Evolutionary conservation across 2,329 filamentous ascomycete species (phyloP).

Genomic region (Colletotrichum endophyticum): DNA sequence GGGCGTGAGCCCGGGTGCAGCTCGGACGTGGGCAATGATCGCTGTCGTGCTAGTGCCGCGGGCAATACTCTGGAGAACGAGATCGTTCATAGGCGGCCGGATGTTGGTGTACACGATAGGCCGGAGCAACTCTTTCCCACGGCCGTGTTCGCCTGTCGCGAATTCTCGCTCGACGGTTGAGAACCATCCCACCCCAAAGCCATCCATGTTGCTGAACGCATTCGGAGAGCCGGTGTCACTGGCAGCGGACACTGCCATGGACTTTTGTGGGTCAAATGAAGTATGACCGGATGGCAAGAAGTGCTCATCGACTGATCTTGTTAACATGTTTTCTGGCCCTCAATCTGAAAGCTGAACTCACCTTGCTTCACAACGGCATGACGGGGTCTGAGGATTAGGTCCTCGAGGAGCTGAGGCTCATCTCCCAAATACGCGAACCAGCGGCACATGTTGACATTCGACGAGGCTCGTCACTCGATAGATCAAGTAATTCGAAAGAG

Average conservation of each 20-base stretch:
- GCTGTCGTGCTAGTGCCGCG: constrained; percentile 9
- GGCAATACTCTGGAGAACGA: constrained; percentile 7
- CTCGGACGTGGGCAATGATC: constrained; percentile 6
- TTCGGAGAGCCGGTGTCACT: constrained; percentile 8
- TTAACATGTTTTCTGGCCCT: background rate
- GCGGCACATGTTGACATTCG: background rate
- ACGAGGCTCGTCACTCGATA: background rate
- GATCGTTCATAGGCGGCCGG: constrained; percentile 9
- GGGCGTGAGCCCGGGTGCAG: background rate
- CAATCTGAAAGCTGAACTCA: background rate
- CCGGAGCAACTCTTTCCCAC: background rate
- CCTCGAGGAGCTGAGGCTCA: constrained; percentile 13
- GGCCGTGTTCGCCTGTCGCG: background rate
- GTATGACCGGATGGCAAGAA: constrained; percentile 2
- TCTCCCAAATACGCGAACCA: constrained; percentile 12
- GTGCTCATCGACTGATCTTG: background rate
- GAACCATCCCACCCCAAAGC: constrained; percentile 9
- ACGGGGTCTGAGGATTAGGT: constrained; percentile 1
- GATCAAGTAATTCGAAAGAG: fast-evolving
- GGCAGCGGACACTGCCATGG: background rate
- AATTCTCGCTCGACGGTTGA: background rate
- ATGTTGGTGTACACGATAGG: constrained; percentile 12
- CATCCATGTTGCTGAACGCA: constrained; percentile 11
- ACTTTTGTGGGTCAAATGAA: background rate
- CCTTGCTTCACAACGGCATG: constrained; percentile 15